Base-by-base conservation (phyloP, 2,329 filamentous ascomycete species). In the Sarocladiaceae sp. region DNA sequence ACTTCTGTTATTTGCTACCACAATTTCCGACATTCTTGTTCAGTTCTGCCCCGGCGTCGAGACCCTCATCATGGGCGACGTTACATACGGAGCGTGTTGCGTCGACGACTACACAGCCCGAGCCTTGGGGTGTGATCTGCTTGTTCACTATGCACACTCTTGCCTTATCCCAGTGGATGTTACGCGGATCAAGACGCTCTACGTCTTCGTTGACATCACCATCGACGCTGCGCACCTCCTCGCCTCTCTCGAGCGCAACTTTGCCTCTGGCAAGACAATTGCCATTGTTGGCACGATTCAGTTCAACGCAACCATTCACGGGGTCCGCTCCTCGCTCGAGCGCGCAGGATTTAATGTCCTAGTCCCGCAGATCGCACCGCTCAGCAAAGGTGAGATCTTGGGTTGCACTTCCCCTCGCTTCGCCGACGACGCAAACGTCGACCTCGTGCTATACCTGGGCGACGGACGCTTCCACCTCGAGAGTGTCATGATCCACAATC, bases 401-500 rank as follows among this genome's bases (percentile, higher is more conserved):
- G 93, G 93, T n/a, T 98, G 93, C 63, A 98, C 93, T 6, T 95
- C 90, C 1, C 93, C 93, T 0, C 76, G 76, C 18, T 71, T 91
- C 3, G 61, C 74, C 10, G 71, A 70, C 10, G 75, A 76, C 39
- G 75, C 77, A 37, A 67, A 65, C 33, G 78, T 90, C 18, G 87
- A 95, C 58, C 66, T 88, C 50, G 83, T 96, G 35, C 70, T 96
- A 2, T 96, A 96, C 61, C 79, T 96, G 12, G 90, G 90, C 37
- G 90, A 96, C 58, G 90, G 90, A 11, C 80, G 90, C 47, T 96
- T 96, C 70, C 93, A 98, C 62, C 83, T 98, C 33, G 93, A 98
- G 66, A 94, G 88, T 57, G 91, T 94, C 58, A 98, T 98, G 91
- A 98, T 98, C 53, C 93, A 97, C 60, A 98, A 98, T 65, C 93